Base-by-base conservation (phyloP, 192 early-diverging fungal genomes). In the Allomyces arbusculus region DNA sequence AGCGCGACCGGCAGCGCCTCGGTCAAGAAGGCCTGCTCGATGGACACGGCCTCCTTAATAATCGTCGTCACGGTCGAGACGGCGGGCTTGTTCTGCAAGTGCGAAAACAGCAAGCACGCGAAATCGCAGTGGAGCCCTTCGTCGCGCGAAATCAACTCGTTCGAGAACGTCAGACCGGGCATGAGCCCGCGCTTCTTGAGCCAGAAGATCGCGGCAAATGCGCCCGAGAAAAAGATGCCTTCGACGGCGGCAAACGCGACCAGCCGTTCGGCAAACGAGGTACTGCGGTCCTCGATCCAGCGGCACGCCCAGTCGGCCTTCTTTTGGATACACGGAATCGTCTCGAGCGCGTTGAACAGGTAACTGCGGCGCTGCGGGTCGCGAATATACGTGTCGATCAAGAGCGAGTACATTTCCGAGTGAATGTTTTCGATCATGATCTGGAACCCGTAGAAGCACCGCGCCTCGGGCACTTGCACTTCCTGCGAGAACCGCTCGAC, bases 341-440 rank as follows among this genome's bases (percentile, higher is more conserved):
- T 94, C 69, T 96, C 91, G 67, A 97, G 84, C 50, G 92, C 94
- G 64, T 94, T 85, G 77, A 97, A 97, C 61, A 97, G 76, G 70
- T 88, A 86, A 63, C 87, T 76, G 64, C 88, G 83, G 71, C 94
- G 84, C 33, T 71, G 69, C 44, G 89, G 76, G 67, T 97, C 91
- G 74, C 89, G 89, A 73, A 97, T 89, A 76, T 95, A 95, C 24
- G 91, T 89, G 71, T 96, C 94, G 64, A 96, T 96, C 40, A 96
- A 77, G 16, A 96, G 82, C 50, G 88, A 91, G 81, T 95, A 95
- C 72, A 90, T 95, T 78, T 95, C 93, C 23, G 84, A 79, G 77
- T 95, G 93, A 65, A 95, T 91, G 80, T 94, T 94, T 76, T 96
- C 93, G 66, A 96, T 96, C 91, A 91, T 92, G 77, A 95, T 92